These are phyloP conservation scores for Bisporella sp. DNA, from an alignment of 2,329 filamentous ascomycete species.

Conservation along the genomic window DNA sequence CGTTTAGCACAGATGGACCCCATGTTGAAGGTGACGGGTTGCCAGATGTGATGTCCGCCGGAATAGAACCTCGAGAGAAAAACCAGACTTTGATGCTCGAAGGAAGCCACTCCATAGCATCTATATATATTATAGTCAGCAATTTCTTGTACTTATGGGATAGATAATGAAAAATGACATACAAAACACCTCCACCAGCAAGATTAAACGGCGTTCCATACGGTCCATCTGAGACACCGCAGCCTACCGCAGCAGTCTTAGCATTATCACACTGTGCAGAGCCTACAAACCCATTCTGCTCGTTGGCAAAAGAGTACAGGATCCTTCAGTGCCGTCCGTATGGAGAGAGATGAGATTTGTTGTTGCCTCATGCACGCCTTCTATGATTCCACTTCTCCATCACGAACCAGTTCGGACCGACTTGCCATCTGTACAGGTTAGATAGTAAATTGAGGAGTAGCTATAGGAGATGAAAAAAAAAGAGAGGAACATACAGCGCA, in stretches of 20 bases:
- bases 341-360: slow-evolving; percentile 63
- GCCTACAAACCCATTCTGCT: slow-evolving; percentile 33
- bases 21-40: slow-evolving; percentile 58
- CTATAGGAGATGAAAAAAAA: no score
- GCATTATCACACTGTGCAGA: slow-evolving; percentile 36
- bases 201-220: slow-evolving; percentile 63
- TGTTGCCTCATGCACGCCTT: slow-evolving; percentile 61
- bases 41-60: slow-evolving; percentile 50
- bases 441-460: no score
- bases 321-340: slow-evolving; percentile 44
- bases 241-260: slow-evolving; percentile 36
- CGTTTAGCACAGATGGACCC: slow-evolving; percentile 60
- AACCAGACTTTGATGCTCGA: slow-evolving; percentile 68
- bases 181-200: slow-evolving; percentile 49
- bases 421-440: slow-evolving; percentile 22
- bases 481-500: background rate
- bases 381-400: slow-evolving; percentile 77
- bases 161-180: no score
- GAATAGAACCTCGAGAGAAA: slow-evolving; percentile 60
- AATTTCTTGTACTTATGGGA: no score
- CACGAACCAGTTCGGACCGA: slow-evolving; percentile 59
- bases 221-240: slow-evolving; percentile 31
- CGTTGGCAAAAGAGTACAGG: slow-evolving; percentile 33
- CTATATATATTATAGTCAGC: no score
- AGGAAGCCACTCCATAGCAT: slow-evolving; percentile 64